Evolutionary conservation across 371 early-diverging fungal genomes (phyloP).

Genomic region (Saksenaea vasiformis): DNA sequence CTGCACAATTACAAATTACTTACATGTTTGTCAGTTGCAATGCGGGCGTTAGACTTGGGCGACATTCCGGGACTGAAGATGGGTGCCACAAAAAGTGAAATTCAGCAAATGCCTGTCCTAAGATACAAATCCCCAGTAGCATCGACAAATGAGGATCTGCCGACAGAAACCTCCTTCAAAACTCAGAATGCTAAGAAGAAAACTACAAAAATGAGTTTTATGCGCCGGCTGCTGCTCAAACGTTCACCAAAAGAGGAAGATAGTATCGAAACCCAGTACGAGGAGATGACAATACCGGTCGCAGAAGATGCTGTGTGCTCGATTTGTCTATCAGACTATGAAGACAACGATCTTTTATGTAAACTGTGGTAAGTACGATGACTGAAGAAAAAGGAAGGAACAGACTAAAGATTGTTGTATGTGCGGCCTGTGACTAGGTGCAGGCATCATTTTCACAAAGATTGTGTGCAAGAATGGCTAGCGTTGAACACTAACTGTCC

Average conservation of each 20-base stretch:
- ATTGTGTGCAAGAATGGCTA: conserved; percentile 38
- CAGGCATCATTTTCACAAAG: conserved; percentile 37
- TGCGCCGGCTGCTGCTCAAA: background rate
- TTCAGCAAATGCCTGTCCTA: conserved; percentile 51
- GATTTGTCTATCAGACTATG: conserved; percentile 67
- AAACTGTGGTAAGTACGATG: conserved; percentile 41
- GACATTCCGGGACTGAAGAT: conserved; percentile 44
- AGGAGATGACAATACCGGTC: conserved; percentile 21
- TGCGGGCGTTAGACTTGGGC: conserved; percentile 57
- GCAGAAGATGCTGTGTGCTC: conserved; percentile 58
- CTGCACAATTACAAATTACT: background rate
- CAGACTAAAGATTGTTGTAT: background rate
- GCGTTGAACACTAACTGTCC: conserved; percentile 34
- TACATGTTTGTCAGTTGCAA: conserved; percentile 28
- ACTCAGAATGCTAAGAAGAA: background rate
- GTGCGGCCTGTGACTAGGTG: conserved; percentile 30
- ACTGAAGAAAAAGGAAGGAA: background rate
- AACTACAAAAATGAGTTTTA: background rate
- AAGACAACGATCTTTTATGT: conserved; percentile 57
- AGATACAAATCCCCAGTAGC: conserved; percentile 18
- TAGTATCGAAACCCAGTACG: conserved; percentile 15
- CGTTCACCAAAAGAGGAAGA: conserved; percentile 9
- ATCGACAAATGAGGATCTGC: background rate
- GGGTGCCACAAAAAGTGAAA: conserved; percentile 60
- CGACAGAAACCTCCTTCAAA: background rate